phyloP scores from a whole-genome alignment of 2,329 filamentous ascomycete genomes.

The Calonectria hongkongensis region DNA sequence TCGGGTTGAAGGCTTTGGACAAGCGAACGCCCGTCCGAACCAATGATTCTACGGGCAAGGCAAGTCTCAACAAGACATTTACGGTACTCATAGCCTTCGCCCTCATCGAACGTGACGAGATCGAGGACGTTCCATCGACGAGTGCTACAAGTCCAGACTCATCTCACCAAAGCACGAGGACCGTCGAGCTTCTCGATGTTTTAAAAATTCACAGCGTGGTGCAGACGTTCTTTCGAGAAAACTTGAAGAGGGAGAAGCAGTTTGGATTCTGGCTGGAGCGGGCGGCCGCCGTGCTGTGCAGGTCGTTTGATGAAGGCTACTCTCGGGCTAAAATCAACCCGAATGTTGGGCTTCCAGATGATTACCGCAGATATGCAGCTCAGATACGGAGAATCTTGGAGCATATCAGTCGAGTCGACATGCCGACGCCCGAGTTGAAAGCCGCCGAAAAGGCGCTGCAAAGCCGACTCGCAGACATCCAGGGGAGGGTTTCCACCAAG shows the following conservation, averaged over 20 bases:
- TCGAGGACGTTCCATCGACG: conserved; percentile 48
- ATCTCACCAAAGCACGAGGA: conserved; percentile 24
- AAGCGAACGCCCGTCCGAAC: conserved; percentile 50
- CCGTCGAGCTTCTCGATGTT: conserved; percentile 48
- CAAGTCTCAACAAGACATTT: conserved; percentile 53
- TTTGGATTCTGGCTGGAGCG: conserved; percentile 51
- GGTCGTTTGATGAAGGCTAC: conserved; percentile 49
- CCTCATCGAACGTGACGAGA: conserved; percentile 52
- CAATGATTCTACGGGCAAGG: conserved; percentile 44
- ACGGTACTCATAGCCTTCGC: conserved; percentile 52
- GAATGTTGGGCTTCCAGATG: conserved; percentile 49
- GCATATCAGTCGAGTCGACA: conserved; percentile 45
- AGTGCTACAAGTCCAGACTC: conserved; percentile 39
- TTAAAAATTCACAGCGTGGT: conserved; percentile 51
- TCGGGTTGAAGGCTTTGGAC: conserved; percentile 50
- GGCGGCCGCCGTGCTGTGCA: conserved; percentile 49
- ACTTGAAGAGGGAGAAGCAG: conserved; percentile 45
- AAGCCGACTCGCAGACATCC: conserved; percentile 46
- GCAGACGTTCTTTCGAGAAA: conserved; percentile 51
- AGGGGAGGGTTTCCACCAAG: conserved; percentile 41
- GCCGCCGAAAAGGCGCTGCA: conserved; percentile 39
- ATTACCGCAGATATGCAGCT: conserved; percentile 50
- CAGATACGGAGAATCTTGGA: conserved; percentile 50
- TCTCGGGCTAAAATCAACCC: conserved; percentile 41
- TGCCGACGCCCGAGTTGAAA: conserved; percentile 42